Evolutionary conservation across 441 rosid genomes (phyloP), one percentile per base, ranked within the genome.

Genomic region (Gossypium aridum): DNA sequence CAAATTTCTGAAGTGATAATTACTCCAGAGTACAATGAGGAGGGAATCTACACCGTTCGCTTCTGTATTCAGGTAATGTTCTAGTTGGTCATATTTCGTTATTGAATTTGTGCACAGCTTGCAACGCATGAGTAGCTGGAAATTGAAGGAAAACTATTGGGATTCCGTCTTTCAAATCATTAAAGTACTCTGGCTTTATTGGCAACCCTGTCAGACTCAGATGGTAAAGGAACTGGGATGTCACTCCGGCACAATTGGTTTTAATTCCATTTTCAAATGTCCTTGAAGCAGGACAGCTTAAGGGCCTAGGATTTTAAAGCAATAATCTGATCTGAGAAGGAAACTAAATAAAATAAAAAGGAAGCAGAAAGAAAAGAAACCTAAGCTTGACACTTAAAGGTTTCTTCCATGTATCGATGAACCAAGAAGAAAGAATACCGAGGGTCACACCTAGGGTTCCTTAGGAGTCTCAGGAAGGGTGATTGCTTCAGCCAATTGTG

Each of bases 31-130:
- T 97, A 90, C 83, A 97, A 94, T n/a, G 99, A 93, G 82, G 99
- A 97, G 87, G 99, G 99, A 82, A 90, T 97, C 80, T 97, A 97
- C 86, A 97, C 99, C 25, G 97, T 94, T 78, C 98, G 99, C 75
- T 97, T 97, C 80, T 97, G 99, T 81, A 94, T 97, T 82, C 99
- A 97, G 99, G 99, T 97, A 86, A 76, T 17, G 70, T 64, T 20
- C 62, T 63, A 54, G 62, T 56, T 16, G 45, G 73, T 69, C 60
- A 49, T 69, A n/a, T 69, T 13, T 47, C n/a, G 5, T 26, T 51
- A 68, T 26, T 28, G 73, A 69, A 28, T 69, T 16, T 54, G 23
- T 26, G 26, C 26, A 16, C 45, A 9, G 49, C 45, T 69, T 51
- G 61, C 45, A 51, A 69, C 9, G 45, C 47, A 16, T 54, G 43